Evolutionary conservation across 2,329 filamentous ascomycete species (phyloP).

Genomic region (Alternaria viburni): DNA sequence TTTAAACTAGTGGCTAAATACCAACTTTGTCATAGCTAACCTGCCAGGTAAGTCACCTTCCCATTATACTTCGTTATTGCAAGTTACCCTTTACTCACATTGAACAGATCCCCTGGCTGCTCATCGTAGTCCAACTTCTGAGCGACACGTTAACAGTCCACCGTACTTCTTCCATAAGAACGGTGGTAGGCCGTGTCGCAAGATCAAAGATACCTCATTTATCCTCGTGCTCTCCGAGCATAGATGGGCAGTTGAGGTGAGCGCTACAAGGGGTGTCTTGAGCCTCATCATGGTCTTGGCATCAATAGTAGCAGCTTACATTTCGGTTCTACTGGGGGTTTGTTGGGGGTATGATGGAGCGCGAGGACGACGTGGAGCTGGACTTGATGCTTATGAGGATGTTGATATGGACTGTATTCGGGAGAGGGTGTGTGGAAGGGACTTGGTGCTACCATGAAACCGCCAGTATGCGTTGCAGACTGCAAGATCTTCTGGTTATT

Average conservation of each 20-base stretch:
- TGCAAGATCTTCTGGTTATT: not conserved
- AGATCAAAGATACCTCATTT: conserved; percentile 1
- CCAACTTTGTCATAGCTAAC: not conserved
- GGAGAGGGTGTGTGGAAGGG: not conserved
- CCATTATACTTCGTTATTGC: accelerated
- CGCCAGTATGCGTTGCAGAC: too few relatives aligned
- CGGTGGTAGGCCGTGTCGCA: not conserved
- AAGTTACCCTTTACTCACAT: not conserved
- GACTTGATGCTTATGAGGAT: not conserved
- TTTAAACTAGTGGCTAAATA: not conserved
- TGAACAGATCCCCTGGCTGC: not conserved
- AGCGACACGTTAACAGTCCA: not conserved
- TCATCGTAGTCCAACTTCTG: not conserved
- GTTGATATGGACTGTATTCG: not conserved
- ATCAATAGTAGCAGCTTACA: not conserved
- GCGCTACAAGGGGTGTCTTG: not conserved
- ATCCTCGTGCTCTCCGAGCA: not conserved
- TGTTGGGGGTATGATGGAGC: not conserved
- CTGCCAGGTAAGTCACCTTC: not conserved
- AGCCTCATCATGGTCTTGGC: not conserved
- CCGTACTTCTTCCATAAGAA: not conserved
- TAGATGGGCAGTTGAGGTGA: not conserved
- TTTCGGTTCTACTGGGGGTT: not conserved
- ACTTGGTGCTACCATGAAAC: not conserved
- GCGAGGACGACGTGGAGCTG: not conserved